Evolutionary conservation across 2,329 filamentous ascomycete species (phyloP), one percentile per base, ranked within the genome.

Genomic region (Arthrobotrys iridis): DNA sequence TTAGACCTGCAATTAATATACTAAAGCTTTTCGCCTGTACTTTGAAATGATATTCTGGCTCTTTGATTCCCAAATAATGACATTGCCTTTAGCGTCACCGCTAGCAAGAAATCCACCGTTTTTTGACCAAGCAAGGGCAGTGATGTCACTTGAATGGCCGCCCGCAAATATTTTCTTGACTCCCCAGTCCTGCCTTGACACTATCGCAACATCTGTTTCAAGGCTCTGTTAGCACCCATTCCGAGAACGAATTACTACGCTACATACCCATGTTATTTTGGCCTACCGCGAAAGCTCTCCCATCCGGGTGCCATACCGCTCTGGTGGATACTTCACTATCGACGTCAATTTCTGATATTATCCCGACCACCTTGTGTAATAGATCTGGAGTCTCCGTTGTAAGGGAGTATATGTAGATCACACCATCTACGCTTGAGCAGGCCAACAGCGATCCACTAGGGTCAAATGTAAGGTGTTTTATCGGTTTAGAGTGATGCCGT

Each of bases 401-500:
- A 70, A 97, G 82, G 0, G 91, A 94, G 82, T 99, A 99, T 57
- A 99, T 83, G 80, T 98, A 99, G 35, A 99, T 85, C 48, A 93
- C 85, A 46, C 95, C 95, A 80, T 99, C 93, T 0, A 91, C 92
- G 81, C 93, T 93, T 0, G 95, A 96, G 0, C 96, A 87, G 0
- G 93, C 87, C 2, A 96, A 85, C 68, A 90, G 88, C 58, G 88
- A 87, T 41, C 92, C 93, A 71, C 88, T 91, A 3, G 90, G 89
- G 78, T 98, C 93, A 82, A 97, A 97, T 11, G 92, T 88, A 37
- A 98, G 86, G 80, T 98, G 93, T 81, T 97, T 96, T n/a, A 91
- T 89, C n/a, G 93, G 89, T 79, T 91, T 92, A 45, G 87, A 86
- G 81, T 97, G 94, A 60, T 97, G 93, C 77, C 91, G 89, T 6